phyloP scores from a whole-genome alignment of 2,329 filamentous ascomycete genomes.

The Neophaeococcomyces aloes region DNA sequence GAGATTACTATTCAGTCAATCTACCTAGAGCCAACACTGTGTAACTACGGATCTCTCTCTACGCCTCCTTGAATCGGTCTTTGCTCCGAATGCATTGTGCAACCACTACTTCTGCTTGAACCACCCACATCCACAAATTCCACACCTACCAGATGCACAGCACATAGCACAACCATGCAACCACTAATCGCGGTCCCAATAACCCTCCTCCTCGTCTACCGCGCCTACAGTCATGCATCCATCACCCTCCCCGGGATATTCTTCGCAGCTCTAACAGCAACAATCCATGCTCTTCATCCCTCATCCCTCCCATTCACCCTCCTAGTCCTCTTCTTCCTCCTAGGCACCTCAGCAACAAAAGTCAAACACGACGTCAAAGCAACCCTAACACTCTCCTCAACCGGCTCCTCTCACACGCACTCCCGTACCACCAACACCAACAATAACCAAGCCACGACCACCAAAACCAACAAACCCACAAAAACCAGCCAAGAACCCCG shows the following conservation, averaged over 20 bases:
- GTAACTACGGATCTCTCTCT: background rate
- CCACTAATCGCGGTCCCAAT: conserved; percentile 33
- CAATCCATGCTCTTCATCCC: conserved; percentile 78
- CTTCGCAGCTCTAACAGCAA: conserved; percentile 61
- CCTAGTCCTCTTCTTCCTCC: conserved; percentile 73
- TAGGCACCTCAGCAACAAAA: conserved; percentile 74
- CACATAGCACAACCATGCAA: conserved; percentile 29
- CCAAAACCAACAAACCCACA: background rate
- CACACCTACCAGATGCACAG: background rate
- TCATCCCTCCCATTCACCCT: conserved; percentile 83
- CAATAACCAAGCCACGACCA: background rate
- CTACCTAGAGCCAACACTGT: background rate
- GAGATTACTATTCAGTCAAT: background rate
- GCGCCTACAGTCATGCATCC: conserved; percentile 61
- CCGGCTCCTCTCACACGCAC: conserved; percentile 40
- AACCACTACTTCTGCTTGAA: background rate
- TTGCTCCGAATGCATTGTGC: background rate
- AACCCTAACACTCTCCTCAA: conserved; percentile 62
- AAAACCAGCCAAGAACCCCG: conserved; percentile 68
- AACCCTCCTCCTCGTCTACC: conserved; percentile 51
- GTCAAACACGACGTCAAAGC: conserved; percentile 83
- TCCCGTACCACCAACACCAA: background rate
- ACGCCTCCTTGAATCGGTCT: conserved; percentile 1
- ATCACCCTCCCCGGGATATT: conserved; percentile 68
- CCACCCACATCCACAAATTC: background rate